Evolutionary conservation across 2,329 filamentous ascomycete genomes (phyloP), one percentile per base, ranked within the genome.

Genomic region (Coleophoma eucalyptorum): DNA sequence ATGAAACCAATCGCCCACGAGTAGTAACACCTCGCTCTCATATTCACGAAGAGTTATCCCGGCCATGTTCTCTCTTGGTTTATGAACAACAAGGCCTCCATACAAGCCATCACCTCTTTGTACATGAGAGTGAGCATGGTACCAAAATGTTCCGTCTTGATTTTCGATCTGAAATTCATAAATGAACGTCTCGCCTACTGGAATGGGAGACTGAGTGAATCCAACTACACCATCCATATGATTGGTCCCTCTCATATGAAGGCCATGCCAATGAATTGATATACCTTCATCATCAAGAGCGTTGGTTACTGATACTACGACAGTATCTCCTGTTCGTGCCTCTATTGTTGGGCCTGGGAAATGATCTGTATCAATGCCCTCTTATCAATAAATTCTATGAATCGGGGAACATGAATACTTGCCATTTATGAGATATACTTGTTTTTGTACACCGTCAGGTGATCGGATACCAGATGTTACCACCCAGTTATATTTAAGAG

Each of bases 1-100:
- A 58, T 77, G 74, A 56, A 77, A 78, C 74, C 74, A 77, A 55
- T 78, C 75, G 6, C 74, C 73, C 35, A 76, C 62, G 13, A 78
- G 59, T n/a, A 78, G 60, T 12, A 77, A 54, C 10, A 72, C 45
- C 41, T 77, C 75, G 37, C 69, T 65, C 3, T 70, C 61, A 49
- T 69, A 71, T 1, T 48, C 44, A 50, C 61, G 62, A 3, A 11
- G 4, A 1, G 21, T 26, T 41, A 45, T 55, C 6, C 56, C 46
- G n/a, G 57, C 47, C 7, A 55, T 50, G 3, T 43, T 2, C 5
- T 57, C 57, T 8, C 52, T 51, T 11, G 63, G 55, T 5, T 67
- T 55, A 59, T 77, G 73, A n/a, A 77, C 65, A 6, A 77, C 62
- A 7, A 77, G 52, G 2, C 72, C 74, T 13, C 75, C 75, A 50